A percentile compares a stretch with the other conserved stretches of the same genome.
phyloP scores from a whole-genome alignment of 208 protist genomes.

The Willaertia magna region DNA sequence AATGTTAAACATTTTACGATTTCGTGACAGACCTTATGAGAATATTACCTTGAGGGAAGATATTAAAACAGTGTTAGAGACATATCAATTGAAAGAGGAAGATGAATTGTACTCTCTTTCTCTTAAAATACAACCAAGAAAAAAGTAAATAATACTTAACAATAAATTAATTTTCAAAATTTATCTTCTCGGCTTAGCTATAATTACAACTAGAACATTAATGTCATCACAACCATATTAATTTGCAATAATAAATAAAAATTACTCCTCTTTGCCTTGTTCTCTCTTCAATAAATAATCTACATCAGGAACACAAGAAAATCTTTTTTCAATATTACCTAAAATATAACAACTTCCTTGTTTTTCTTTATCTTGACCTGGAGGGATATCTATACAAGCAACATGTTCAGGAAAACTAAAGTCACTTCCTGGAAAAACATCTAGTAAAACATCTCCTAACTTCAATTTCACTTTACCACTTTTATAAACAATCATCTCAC shows the following conservation, averaged over 20 bases:
- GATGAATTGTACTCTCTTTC: neutral
- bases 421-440: neutral
- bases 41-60: neutral
- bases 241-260: too few species aligned
- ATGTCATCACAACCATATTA: too few species aligned
- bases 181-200: too few species aligned
- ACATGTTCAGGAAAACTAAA: neutral
- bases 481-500: conserved; percentile 4
- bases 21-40: neutral
- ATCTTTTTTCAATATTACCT: neutral
- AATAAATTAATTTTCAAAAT: too few species aligned
- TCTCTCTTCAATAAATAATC: neutral
- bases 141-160: too few species aligned
- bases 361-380: neutral
- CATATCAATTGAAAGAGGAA: neutral
- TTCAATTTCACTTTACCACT: conserved; percentile 5
- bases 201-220: too few species aligned
- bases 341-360: neutral
- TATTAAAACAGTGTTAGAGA: neutral
- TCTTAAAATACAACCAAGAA: neutral
- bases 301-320: neutral
- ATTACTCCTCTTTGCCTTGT: too few species aligned
- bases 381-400: neutral
- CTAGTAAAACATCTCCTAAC: neutral
- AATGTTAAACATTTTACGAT: neutral